Evolutionary conservation across 2,329 filamentous ascomycete species (phyloP).

Genomic region (Exophiala phaeomuriformis): DNA sequence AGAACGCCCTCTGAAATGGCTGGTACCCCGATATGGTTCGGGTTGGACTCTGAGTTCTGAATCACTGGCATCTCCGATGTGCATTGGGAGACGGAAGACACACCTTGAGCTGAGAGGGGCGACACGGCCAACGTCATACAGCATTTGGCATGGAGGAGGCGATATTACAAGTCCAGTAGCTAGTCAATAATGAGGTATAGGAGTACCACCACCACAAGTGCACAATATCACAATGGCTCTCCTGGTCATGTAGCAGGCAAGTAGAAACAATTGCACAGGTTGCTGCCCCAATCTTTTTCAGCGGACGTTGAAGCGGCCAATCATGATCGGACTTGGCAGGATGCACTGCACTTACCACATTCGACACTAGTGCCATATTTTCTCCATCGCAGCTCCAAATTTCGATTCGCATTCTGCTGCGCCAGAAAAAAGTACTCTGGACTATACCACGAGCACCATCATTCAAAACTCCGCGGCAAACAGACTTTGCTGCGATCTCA

Average conservation of each 20-base stretch:
- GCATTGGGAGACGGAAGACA: too few species aligned
- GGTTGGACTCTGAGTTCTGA: too few species aligned
- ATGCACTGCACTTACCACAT: neutral
- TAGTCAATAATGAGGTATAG: too few species aligned
- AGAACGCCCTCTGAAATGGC: neutral
- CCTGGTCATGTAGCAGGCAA: neutral
- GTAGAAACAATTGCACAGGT: neutral
- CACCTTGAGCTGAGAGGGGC: too few species aligned
- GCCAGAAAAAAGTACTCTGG: neutral
- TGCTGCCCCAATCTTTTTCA: neutral
- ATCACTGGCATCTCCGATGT: too few species aligned
- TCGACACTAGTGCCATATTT: neutral
- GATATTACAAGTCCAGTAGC: too few species aligned
- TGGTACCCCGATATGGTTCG: too few species aligned
- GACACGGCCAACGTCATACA: too few species aligned
- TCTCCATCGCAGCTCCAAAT: constrained; percentile 2
- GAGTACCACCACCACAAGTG: too few species aligned
- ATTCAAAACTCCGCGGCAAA: neutral
- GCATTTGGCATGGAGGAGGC: too few species aligned
- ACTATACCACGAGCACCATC: neutral
- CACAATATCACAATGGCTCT: too few species aligned
- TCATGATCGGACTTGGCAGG: neutral
- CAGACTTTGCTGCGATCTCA: neutral
- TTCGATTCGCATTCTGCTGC: constrained; percentile 3
- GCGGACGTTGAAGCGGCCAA: neutral